Evolutionary conservation across 2,329 filamentous ascomycete species (phyloP), one percentile per base, ranked within the genome.

Genomic region (Fusarium marasasianum): DNA sequence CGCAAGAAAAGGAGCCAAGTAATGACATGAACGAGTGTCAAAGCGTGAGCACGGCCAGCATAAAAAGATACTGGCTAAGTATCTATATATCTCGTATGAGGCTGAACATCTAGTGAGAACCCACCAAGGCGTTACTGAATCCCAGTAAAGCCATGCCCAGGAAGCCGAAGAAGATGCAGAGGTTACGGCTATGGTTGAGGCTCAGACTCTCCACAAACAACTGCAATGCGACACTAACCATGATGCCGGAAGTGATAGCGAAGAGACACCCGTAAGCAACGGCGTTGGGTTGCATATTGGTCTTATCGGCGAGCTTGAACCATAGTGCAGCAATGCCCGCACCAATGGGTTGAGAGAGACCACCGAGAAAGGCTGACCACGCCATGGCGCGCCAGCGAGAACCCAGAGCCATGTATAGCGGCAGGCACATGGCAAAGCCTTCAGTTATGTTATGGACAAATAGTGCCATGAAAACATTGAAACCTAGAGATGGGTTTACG

Each of bases 371-470:
- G 15, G 93, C 92, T 9, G 93, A 92, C 91, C 94, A 97, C 67
- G 93, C 83, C 85, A 98, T 96, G 24, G 96, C 96, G 77, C 91
- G 92, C 80, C 90, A 85, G 51, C 95, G 92, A 66, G 91, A 96
- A 71, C 92, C 89, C 38, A 98, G 89, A 3, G 96, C 96, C 78
- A 99, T 93, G 82, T 97, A 99, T 0, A 99, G 87, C 0, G 96
- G 96, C 2, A 99, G 85, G 0, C 95, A 94, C 88, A 99, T 93
- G 71, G 95, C 94, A 80, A 98, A 98, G 4, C 96, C 96, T 84
- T 99, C 96, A 35, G 94, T 95, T 79, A 99, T 97, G 84, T 98
- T 99, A 87, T 99, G 96, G 67, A 99, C 96, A 80, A 98, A 98
- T 13, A 99, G 89, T 1, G 96, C 96, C 82, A 98, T 90, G 84